Evolutionary conservation across 108 stramenopile species (phyloP).

Genomic region (Fragilaria crotonensis): DNA sequence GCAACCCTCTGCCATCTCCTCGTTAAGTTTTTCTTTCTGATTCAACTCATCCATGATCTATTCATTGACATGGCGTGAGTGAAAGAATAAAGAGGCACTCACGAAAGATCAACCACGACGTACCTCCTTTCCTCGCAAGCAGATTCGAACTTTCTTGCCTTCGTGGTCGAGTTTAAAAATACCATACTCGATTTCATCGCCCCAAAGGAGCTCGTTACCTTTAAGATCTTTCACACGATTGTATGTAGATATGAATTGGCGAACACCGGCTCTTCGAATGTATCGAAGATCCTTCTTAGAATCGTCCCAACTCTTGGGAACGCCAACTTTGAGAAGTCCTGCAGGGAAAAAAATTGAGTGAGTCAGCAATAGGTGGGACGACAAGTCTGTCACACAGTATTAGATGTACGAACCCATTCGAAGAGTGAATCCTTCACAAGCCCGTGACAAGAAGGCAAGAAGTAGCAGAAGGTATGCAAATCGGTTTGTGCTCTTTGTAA

Average conservation of each 20-base stretch:
- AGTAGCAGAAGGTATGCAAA: neutral
- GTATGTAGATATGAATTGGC: slow-evolving; percentile 95
- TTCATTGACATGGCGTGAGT: neutral
- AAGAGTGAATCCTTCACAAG: slow-evolving; percentile 15
- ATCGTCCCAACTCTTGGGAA: slow-evolving; percentile 89
- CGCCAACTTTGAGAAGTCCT: slow-evolving; percentile 90
- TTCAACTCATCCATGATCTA: slow-evolving; percentile 89
- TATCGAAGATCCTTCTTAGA: slow-evolving; percentile 78
- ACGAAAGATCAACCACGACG: slow-evolving; percentile 11
- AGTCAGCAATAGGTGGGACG: neutral
- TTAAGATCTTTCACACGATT: slow-evolving; percentile 89
- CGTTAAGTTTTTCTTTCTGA: slow-evolving; percentile 57
- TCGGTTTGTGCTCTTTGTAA: neutral
- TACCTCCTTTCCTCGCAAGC: slow-evolving; percentile 79
- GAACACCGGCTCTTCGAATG: slow-evolving; percentile 88
- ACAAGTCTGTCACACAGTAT: neutral
- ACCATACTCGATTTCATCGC: slow-evolving; percentile 98
- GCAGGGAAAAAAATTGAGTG: too few relatives aligned
- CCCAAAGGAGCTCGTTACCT: slow-evolving; percentile 93
- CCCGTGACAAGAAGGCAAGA: neutral
- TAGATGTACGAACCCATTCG: slow-evolving; percentile 24
- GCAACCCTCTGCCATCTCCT: slow-evolving; percentile 74
- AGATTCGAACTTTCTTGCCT: slow-evolving; percentile 73
- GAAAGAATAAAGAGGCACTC: neutral
- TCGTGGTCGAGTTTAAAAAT: slow-evolving; percentile 83